Evolutionary conservation across 441 rosid genomes (phyloP), one percentile per base, ranked within the genome.

Genomic region (Erodium chrysanthum): DNA sequence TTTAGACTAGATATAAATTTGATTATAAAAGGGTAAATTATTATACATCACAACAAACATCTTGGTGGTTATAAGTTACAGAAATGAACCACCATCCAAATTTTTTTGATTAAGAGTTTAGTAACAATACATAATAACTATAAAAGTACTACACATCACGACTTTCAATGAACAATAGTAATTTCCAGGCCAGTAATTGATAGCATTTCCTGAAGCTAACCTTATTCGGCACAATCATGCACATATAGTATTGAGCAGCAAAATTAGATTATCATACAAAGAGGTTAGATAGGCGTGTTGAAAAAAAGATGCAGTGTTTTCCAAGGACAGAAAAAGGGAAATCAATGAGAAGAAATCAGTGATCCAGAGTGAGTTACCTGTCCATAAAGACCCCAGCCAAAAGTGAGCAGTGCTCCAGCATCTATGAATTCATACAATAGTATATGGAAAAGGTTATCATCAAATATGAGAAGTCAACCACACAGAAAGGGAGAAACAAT

Each of bases 311-410:
- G 18, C 12, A 17, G 20, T 46, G 54, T 17, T 46, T 46, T 46
- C 15, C 54, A 46, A 46, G 14, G 11, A 46, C 29, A 33, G 7
- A 33, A 62, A 31, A 25, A 56, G n/a, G 60, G 69, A 60, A 66
- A 27, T 42, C 50, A 25, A 70, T 52, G 58, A 22, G 12, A 0
- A 29, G 33, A 29, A 2, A 29, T 29, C 18, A 27, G 21, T 64
- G 21, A 5, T 46, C 69, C 68, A 46, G 9, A 6, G 20, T 29
- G 70, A 68, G 42, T 80, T 75, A 89, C 99, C 99, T 95, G 99
- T 81, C 99, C 97, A 69, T 95, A 91, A 74, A 90, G 97, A 69
- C 99, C 97, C 99, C 99, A 95, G 31, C 99, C 99, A 80, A 95
- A 95, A 25, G 96, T 81, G 67, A 95, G 91, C 22, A 95, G 75